Conservation (phyloP, 805 yeast genomes). For the Schwanniomyces vanrijiae region DNA sequence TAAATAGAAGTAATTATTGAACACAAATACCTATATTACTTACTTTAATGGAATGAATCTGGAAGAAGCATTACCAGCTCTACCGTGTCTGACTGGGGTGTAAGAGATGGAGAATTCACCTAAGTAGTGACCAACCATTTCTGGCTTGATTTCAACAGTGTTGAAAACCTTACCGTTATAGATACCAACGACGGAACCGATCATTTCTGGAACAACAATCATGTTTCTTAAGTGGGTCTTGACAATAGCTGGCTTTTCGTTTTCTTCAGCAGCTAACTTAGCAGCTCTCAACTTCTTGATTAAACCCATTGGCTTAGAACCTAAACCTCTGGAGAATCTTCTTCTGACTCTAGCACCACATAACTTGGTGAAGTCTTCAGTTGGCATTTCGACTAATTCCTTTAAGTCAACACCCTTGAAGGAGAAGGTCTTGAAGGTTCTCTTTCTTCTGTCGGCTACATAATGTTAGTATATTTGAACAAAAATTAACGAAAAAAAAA, state of each 20-base stretch:
- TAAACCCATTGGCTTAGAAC: conserved; percentile 91
- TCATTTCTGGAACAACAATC: conserved; percentile 99
- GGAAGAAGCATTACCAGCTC: conserved; percentile 84
- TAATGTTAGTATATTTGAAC: conserved; percentile 14
- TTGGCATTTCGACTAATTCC: conserved; percentile 88
- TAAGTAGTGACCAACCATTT: conserved; percentile 99
- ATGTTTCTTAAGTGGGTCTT: conserved; percentile 99
- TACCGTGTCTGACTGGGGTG: conserved; percentile 99
- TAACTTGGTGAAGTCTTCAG: conserved; percentile 95
- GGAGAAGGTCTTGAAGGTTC: conserved; percentile 94
- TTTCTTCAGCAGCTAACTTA: conserved; percentile 82
- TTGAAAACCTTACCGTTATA: conserved; percentile 99
- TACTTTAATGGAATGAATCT: conserved; percentile 71
- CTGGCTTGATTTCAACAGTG: conserved; percentile 98
- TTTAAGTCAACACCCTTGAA: conserved; percentile 98
- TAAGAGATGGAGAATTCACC: conserved; percentile 99
- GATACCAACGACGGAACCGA: conserved; percentile 97
- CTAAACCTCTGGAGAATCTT: conserved; percentile 98
- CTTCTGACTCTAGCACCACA: conserved; percentile 99
- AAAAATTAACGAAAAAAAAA: neutral
- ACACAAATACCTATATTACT: conserved; percentile 19
- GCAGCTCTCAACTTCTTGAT: conserved; percentile 98
- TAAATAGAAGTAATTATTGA: conserved; percentile 8
- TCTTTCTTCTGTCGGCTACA: conserved; percentile 71
- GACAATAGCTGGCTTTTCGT: conserved; percentile 96